Evolutionary conservation across 305 asterid species (phyloP), one percentile per base, ranked within the genome.

Genomic region (Fraxinus greggii): DNA sequence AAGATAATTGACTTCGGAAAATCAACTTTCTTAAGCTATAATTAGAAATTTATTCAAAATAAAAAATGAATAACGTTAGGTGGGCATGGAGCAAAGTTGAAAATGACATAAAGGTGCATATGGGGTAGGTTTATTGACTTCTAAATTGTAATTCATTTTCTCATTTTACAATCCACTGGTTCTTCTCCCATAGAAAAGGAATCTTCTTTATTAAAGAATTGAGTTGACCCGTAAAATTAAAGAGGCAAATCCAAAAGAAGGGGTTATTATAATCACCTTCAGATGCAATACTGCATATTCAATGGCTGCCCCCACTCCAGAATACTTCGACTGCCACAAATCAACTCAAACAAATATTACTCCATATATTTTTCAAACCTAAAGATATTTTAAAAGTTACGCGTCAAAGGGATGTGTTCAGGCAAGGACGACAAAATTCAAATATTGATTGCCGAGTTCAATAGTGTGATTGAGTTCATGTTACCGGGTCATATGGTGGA

Each of bases 251-350:
- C 48, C 36, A 10, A 69, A 69, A 63, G 56, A 48, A 5, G 76
- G 23, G 75, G 51, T 21, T 24, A 40, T 6, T 45, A 73, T 38
- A 75, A 54, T 78, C 72, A 93, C 98, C 98, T 95, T 92, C 3
- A 93, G 86, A 87, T 93, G 93, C 79, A 88, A 24, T 8, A 95
- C 97, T 63, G 98, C 98, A 89, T 95, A 95, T 90, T 95, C 98
- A 82, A 95, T 92, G 69, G 98, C 97, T 76, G 98, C 98, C 82
- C 98, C 98, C 70, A 85, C 85, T 82, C 98, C 97, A 7, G 95
- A 90, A 86, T 90, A 90, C 81, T 91, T 95, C 24, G 84, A 88
- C 98, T 95, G 93, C 88, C 81, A 76, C 70, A 45, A 35, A 51
- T 45, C 31, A 23, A 77, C 72, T 73, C 75, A 80, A 42, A 19